Evolutionary conservation across 2,329 filamentous ascomycete genomes (phyloP), one percentile per base, ranked within the genome.

Genomic region (Mycogone perniciosa): DNA sequence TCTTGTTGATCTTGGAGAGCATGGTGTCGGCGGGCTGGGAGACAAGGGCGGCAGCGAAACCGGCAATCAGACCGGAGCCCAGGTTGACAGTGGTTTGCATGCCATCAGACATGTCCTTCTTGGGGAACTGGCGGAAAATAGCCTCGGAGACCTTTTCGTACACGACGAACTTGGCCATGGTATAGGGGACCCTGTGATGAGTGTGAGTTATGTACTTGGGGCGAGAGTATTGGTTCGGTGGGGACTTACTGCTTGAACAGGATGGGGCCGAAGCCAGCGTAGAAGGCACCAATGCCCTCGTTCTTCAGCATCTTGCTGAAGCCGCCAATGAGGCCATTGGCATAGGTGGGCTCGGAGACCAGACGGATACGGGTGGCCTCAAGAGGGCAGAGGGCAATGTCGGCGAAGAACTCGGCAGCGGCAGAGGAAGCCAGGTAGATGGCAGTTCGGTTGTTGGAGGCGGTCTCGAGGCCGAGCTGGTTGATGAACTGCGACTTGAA

Each of bases 1-100:
- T 89, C 86, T 93, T 93, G 86, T 95, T 95, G 80, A 95, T 93
- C 83, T 92, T 93, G 76, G 82, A 87, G 59, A 95, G 84, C 89
- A 95, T 95, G 68, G 89, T 95, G 72, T 95, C 89, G 70, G 89
- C 89, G 62, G 89, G 89, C 77, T 95, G 89, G 57, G 89, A 95
- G 69, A 95, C 81, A 63, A 92, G 70, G 67, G 89, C 89, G 63
- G 89, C 89, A 64, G 88, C 89, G 76, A 95, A 89, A 86, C 89
- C 71, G 57, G 71, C 71, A 55, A 73, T 67, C 57, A 74, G 66
- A 70, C 71, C 71, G 53, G 71, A 71, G 61, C 70, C 71, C 81
- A 95, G 79, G 82, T 95, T 93, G 77, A 88, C 81, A 70, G 75
- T 74, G 60, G 89, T 95, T 77, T 92, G 87, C 64, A 79, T 76